phyloP scores from a whole-genome alignment of 345 rosid species.

The Cardamine occulta region DNA sequence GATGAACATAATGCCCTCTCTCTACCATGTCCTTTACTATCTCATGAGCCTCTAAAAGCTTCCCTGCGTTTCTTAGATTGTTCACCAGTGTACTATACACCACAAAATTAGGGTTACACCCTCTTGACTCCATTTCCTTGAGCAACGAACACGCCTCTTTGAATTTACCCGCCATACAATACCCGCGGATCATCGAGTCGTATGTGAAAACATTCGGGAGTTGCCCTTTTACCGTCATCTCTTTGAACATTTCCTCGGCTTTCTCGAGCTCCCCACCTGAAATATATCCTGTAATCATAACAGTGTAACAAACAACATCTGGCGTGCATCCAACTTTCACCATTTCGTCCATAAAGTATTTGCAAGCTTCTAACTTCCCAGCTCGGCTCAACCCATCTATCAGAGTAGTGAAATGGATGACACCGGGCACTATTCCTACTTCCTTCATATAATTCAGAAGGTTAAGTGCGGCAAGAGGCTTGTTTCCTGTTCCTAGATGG shows the following conservation, averaged over 20 bases:
- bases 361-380: conserved; percentile 85
- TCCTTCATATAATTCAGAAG: conserved; percentile 81
- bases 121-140: conserved; percentile 83
- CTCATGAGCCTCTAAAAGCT: conserved; percentile 68
- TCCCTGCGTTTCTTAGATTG: conserved; percentile 67
- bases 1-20: conserved; percentile 68
- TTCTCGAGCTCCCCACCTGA: conserved; percentile 72
- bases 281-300: conserved; percentile 73
- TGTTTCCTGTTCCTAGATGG: conserved; percentile 76
- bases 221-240: conserved; percentile 66
- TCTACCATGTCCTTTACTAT: conserved; percentile 72
- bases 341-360: conserved; percentile 80
- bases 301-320: conserved; percentile 87
- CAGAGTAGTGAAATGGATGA: conserved; percentile 81
- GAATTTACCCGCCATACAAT: conserved; percentile 74
- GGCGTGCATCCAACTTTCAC: conserved; percentile 66
- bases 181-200: conserved; percentile 83
- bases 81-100: conserved; percentile 84
- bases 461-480: conserved; percentile 75
- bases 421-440: conserved; percentile 64
- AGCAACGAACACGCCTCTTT: conserved; percentile 72
- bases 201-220: conserved; percentile 88
- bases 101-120: conserved; percentile 79
- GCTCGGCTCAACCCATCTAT: conserved; percentile 89
- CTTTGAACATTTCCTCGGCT: conserved; percentile 68